Evolutionary conservation across 2,329 filamentous ascomycete genomes (phyloP).

Genomic region (Coniochaeta sp.): DNA sequence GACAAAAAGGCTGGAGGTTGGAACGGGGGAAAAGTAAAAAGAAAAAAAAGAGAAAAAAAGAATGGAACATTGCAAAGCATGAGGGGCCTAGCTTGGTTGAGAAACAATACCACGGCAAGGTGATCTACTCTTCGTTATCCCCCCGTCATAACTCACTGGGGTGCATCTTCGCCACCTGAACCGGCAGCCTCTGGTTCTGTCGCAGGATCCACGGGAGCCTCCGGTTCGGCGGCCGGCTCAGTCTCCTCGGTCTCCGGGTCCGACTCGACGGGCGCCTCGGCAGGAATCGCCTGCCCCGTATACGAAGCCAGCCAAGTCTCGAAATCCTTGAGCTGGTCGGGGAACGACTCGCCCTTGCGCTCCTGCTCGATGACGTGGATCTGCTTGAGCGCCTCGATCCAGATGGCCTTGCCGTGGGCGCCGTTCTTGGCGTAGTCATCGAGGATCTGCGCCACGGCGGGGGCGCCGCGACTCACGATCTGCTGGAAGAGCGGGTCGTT

Average conservation of each 20-base stretch:
- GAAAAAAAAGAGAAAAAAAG: too few species aligned
- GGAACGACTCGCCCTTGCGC: neutral
- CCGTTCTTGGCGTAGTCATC: constrained; percentile 2
- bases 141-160: neutral
- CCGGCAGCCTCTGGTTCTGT: neutral
- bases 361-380: neutral
- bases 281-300: neutral
- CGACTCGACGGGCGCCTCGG: neutral
- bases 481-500: neutral
- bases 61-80: too few species aligned
- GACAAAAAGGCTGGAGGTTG: too few species aligned
- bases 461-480: neutral
- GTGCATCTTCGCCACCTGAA: neutral
- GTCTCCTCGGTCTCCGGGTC: neutral
- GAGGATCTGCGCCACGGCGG: neutral
- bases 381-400: neutral
- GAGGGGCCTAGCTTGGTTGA: too few species aligned
- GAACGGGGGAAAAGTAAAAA: too few species aligned
- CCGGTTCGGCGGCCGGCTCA: neutral
- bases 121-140: neutral
- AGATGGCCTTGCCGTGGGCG: constrained; percentile 1
- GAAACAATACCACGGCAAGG: too few species aligned
- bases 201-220: neutral
- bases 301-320: constrained; percentile 1
- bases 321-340: neutral